Base-by-base conservation (phyloP, 2,329 filamentous ascomycete species). In the Sordariomycetes sp. region DNA sequence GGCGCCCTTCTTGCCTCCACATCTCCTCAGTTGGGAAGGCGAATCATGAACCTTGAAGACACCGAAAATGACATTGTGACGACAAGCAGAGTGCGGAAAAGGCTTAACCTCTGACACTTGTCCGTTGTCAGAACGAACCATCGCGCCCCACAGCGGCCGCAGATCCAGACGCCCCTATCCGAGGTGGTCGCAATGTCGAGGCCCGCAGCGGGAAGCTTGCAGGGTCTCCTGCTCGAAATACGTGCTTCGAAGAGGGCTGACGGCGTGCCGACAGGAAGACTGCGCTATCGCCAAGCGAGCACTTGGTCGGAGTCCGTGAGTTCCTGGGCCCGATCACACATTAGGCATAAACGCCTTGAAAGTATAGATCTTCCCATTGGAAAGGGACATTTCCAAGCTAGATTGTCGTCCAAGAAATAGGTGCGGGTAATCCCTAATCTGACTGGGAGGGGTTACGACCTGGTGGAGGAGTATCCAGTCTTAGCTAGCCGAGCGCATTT, bases 61-160 rank as follows among this genome's bases (percentile, higher is more conserved):
- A 60, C 57, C 57, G 57, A 57, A 48, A 50, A 47, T 48, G 47
- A 44, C 50, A 45, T 38, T 19, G n/a, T 6, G 12, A 28, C 9
- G 26, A 15, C 14, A 15, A 26, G 15, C 12, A 26, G 15, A 28
- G 26, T 14, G 26, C 26, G 21, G 21, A 14, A 14, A 14, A 28
- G 18, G 6, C 6, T 16, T 28, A 14, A 16, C 14, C 18, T 46
- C 48, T 57, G 53, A 59, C 55, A 56, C 47, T 56, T 57, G 52
- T 55, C 51, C 45, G 44, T 42, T 47, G 39, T 50, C 47, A 50
- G 53, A 49, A 59, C 51, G 53, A 59, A 58, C 52, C 48, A 59
- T 49, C 41, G 49, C 33, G 54, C 48, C 54, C 59, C 55, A 59
- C 58, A 51, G 40, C 46, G 58, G 56, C 55, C 57, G 59, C 58